Evolutionary conservation across 805 yeast species (phyloP).

Genomic region (Brettanomyces bruxellensis): DNA sequence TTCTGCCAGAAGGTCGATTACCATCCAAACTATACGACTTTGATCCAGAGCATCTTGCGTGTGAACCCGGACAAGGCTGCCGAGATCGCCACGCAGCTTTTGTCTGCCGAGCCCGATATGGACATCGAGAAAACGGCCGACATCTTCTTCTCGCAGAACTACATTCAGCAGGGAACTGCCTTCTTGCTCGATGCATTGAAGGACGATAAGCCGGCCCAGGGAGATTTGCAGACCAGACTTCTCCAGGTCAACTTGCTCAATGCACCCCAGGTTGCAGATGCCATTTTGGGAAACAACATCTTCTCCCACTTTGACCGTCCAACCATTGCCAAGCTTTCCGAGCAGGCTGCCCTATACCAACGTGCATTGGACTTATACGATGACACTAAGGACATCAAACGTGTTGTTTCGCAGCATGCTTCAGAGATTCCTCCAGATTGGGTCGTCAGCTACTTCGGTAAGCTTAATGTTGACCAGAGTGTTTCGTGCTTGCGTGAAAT

Average conservation of each 20-base stretch:
- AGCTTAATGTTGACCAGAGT: conserved; percentile 89
- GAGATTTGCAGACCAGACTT: conserved; percentile 89
- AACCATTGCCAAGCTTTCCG: conserved; percentile 85
- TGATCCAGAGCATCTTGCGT: conserved; percentile 85
- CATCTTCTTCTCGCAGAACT: conserved; percentile 88
- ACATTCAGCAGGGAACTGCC: conserved; percentile 96
- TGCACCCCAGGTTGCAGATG: conserved; percentile 99
- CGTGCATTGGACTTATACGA: conserved; percentile 95
- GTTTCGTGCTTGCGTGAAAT: conserved; percentile 80
- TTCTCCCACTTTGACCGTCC: conserved; percentile 93
- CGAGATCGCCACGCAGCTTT: conserved; percentile 86
- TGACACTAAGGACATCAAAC: conserved; percentile 88
- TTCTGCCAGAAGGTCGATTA: conserved; percentile 85
- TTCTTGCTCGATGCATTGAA: conserved; percentile 91
- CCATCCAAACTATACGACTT: conserved; percentile 81
- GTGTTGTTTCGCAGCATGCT: conserved; percentile 79
- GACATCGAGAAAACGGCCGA: conserved; percentile 86
- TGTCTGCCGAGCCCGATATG: conserved; percentile 53
- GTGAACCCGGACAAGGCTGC: conserved; percentile 97
- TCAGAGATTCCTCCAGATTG: conserved; percentile 82
- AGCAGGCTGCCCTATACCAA: conserved; percentile 91
- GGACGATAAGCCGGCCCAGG: conserved; percentile 88
- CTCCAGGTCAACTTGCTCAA: conserved; percentile 87
- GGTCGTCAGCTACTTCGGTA: conserved; percentile 89
- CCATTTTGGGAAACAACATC: conserved; percentile 91